These are phyloP conservation scores for Trichoderma orchidacearum DNA, from an alignment of 495 filamentous ascomycete genomes.

Conservation along the genomic window DNA sequence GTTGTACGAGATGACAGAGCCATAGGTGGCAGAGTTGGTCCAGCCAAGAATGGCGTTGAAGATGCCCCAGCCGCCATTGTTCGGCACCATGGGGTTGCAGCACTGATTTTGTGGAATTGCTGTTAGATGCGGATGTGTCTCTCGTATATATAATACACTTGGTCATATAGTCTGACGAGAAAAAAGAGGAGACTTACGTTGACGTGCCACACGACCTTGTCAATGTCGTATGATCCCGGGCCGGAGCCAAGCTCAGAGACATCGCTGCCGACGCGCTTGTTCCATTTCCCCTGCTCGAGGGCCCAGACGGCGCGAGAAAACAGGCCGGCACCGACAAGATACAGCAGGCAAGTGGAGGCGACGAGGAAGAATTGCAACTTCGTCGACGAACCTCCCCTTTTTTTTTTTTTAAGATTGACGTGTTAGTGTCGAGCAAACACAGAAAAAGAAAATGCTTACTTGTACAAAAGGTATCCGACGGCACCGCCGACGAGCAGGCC, in stretches of 20 bases:
- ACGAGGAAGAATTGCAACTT: constrained; percentile 70
- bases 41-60: constrained; percentile 78
- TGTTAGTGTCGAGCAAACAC: no score
- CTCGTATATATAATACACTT: neutral
- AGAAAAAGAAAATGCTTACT: constrained; percentile 33
- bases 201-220: constrained; percentile 78
- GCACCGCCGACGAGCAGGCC: constrained; percentile 48
- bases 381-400: constrained; percentile 36
- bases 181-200: constrained; percentile 55
- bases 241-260: constrained; percentile 61
- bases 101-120: constrained; percentile 31
- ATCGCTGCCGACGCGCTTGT: constrained; percentile 54
- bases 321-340: constrained; percentile 74
- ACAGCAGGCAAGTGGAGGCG: constrained; percentile 68
- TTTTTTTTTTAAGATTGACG: no score
- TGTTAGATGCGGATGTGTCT: neutral
- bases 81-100: constrained; percentile 57
- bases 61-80: constrained; percentile 78
- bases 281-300: constrained; percentile 54
- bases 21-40: constrained; percentile 81
- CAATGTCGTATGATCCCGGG: constrained; percentile 79
- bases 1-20: constrained; percentile 76
- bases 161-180: neutral
- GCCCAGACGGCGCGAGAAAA: constrained; percentile 67
- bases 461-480: constrained; percentile 64